These are phyloP conservation scores for Babesia divergens DNA, from an alignment of 169 alveolate species.

Conservation along the genomic window DNA sequence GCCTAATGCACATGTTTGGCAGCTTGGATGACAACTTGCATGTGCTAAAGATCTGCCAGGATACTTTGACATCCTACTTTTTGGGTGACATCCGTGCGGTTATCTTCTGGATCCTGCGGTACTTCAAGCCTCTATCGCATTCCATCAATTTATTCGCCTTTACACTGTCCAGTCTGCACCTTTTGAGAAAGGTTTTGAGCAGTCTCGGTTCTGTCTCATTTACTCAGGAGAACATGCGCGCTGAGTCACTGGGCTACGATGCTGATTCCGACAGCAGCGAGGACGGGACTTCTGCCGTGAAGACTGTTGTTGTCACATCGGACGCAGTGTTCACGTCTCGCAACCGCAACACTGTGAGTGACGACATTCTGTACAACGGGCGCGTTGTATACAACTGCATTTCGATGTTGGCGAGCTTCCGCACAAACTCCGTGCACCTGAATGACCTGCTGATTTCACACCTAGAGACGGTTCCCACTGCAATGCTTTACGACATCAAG, in stretches of 20 bases:
- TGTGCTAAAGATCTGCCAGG: constrained; percentile 23
- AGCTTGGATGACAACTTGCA: not conserved
- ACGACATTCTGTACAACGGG: constrained; percentile 50
- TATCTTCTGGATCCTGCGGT: constrained; percentile 41
- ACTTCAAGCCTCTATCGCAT: constrained; percentile 32
- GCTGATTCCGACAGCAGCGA: constrained; percentile 20
- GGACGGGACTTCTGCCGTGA: constrained; percentile 11
- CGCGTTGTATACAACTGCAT: constrained; percentile 51
- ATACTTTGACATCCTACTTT: constrained; percentile 28
- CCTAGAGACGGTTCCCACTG: constrained; percentile 41
- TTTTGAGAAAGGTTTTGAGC: not conserved
- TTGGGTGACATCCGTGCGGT: constrained; percentile 18
- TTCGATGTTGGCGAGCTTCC: constrained; percentile 26
- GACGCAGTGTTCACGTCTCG: constrained; percentile 21
- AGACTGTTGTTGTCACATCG: constrained; percentile 4
- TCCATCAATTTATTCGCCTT: constrained; percentile 9
- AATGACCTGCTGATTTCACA: constrained; percentile 50
- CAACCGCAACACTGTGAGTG: constrained; percentile 21
- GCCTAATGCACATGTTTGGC: constrained; percentile 1
- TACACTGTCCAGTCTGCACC: constrained; percentile 32
- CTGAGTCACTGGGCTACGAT: not conserved
- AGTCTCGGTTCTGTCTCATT: constrained; percentile 24
- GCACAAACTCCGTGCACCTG: constrained; percentile 13
- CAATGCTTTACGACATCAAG: constrained; percentile 52
- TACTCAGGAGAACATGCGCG: not conserved